phyloP scores from a whole-genome alignment of 768 basidiomycete species.

The Fomitopsis pulvina region DNA sequence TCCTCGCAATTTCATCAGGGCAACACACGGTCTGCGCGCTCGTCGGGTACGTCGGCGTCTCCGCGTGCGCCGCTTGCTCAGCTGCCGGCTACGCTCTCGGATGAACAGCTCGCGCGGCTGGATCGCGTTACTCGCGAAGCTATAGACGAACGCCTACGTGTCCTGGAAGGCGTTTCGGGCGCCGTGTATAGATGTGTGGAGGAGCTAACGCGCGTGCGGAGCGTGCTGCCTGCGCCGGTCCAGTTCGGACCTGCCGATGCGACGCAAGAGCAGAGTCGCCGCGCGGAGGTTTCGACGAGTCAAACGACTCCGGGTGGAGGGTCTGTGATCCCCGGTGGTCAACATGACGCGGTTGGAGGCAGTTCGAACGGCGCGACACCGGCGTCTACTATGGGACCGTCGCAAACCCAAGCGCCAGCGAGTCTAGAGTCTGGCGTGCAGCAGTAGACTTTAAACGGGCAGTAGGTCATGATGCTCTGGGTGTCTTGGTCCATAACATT shows the following conservation, averaged over 20 bases:
- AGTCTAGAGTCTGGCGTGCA: not conserved
- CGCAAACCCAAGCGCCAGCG: not conserved
- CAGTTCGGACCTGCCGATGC: not conserved
- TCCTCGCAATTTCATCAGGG: not conserved
- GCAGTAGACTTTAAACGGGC: no score
- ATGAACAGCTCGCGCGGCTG: slow-evolving; percentile 57
- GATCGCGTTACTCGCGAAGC: slow-evolving; percentile 70
- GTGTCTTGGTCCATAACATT: no score
- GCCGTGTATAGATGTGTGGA: slow-evolving; percentile 70
- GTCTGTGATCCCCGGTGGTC: not conserved
- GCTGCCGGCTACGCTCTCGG: slow-evolving; percentile 41
- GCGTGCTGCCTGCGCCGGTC: slow-evolving; percentile 45
- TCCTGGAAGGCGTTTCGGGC: slow-evolving; percentile 72
- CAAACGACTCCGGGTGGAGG: not conserved
- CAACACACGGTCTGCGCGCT: slow-evolving; percentile 1
- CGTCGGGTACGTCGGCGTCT: slow-evolving; percentile 5
- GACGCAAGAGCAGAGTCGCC: not conserved
- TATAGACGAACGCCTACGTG: slow-evolving; percentile 76
- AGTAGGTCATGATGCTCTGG: no score
- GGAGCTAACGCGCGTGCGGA: slow-evolving; percentile 71
- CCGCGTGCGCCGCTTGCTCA: slow-evolving; percentile 21
- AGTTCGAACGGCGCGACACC: not conserved
- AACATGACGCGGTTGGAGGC: not conserved
- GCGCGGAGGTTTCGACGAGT: not conserved
- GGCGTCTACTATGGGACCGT: not conserved